Evolutionary conservation across 768 basidiomycete species (phyloP).

Genomic region (Rubroboletus satanas): DNA sequence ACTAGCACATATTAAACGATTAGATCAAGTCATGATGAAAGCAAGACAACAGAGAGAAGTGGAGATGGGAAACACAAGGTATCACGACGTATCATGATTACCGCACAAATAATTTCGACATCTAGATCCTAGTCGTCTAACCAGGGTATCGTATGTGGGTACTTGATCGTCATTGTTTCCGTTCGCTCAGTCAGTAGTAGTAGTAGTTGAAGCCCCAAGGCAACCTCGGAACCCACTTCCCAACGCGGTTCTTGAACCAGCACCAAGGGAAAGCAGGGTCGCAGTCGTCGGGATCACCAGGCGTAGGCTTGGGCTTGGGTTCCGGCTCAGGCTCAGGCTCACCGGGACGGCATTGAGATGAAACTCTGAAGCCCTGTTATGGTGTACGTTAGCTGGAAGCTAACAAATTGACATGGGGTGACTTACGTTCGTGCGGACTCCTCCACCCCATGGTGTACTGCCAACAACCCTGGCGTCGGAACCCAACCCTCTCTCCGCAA

Average conservation of each 20-base stretch:
- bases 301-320: conserved; percentile 29
- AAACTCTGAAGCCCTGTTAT: conserved; percentile 40
- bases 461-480: conserved; percentile 69
- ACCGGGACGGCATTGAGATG: conserved; percentile 36
- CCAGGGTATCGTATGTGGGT: conserved; percentile 16
- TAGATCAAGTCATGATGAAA: conserved; percentile 1
- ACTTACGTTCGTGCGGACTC: conserved; percentile 64
- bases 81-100: neutral
- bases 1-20: conserved; percentile 11
- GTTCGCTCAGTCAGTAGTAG: conserved; percentile 7
- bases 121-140: conserved; percentile 11
- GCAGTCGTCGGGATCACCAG: conserved; percentile 32
- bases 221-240: conserved; percentile 17
- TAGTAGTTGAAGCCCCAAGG: conserved; percentile 12
- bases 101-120: conserved; percentile 1
- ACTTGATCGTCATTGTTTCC: conserved; percentile 4
- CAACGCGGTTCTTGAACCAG: conserved; percentile 6
- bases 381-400: neutral
- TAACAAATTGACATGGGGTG: neutral
- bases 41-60: conserved; percentile 7
- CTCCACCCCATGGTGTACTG: conserved; percentile 91
- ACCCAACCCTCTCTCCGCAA: conserved; percentile 79
- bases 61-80: neutral
- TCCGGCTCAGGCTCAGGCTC: conserved; percentile 17
- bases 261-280: conserved; percentile 12